Percentiles rank a stretch among this genome's conserved stretches.
Evolutionary conservation across 192 early-diverging fungal species (phyloP).

Genomic region (Borealophlyctis nickersoniae): DNA sequence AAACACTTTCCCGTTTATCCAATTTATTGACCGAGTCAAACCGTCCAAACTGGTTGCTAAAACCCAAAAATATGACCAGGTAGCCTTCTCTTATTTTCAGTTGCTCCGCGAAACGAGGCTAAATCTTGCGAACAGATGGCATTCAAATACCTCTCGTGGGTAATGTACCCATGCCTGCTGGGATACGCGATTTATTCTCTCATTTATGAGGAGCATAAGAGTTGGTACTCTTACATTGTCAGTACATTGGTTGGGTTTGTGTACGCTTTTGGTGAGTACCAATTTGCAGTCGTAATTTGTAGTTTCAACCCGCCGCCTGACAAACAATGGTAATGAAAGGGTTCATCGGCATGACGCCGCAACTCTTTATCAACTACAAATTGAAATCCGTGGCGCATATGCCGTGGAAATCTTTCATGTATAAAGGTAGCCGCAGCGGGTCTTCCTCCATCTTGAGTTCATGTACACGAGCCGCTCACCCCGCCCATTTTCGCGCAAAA

Average conservation of each 20-base stretch:
- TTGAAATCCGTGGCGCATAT: conserved; percentile 81
- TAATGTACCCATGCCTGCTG: conserved; percentile 70
- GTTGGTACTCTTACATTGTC: conserved; percentile 87
- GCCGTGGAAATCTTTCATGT: conserved; percentile 92
- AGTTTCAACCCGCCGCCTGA: too few species aligned
- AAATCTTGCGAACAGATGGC: conserved; percentile 50
- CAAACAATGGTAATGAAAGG: too few species aligned
- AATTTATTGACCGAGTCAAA: conserved; percentile 47
- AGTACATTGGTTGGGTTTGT: conserved; percentile 86
- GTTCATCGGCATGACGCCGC: conserved; percentile 75
- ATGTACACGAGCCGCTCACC: too few species aligned
- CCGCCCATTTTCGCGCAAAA: too few species aligned
- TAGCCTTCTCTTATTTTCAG: conserved; percentile 1
- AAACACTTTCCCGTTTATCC: conserved; percentile 44
- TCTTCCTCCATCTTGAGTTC: too few species aligned
- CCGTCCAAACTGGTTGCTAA: conserved; percentile 43
- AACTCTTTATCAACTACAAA: conserved; percentile 91
- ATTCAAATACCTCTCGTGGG: conserved; percentile 77
- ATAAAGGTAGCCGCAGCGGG: conserved; percentile 75
- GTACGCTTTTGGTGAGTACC: conserved; percentile 77
- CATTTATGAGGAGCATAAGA: conserved; percentile 82
- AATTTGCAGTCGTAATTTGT: too few species aligned
- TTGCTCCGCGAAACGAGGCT: not conserved
- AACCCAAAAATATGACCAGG: conserved; percentile 54
- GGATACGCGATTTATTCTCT: conserved; percentile 83